Conservation (phyloP, 495 filamentous ascomycete species). For the Evansstolkia leycettana region DNA sequence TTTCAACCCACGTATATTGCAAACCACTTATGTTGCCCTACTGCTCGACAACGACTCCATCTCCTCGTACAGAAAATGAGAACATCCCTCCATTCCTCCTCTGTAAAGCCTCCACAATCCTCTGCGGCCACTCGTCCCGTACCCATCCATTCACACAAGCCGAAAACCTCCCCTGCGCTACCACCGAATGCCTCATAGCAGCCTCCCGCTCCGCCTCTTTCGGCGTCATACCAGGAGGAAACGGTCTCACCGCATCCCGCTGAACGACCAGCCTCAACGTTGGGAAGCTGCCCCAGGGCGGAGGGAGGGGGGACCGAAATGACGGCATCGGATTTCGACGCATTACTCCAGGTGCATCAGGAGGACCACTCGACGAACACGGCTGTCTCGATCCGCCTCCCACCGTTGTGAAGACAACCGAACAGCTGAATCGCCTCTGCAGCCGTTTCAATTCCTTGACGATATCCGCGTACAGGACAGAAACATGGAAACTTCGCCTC, state of each 20-base stretch:
- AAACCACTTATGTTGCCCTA: too few relatives aligned
- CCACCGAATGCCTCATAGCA: slow-evolving; percentile 25
- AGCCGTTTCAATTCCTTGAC: slow-evolving; percentile 22
- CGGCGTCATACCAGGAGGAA: slow-evolving; percentile 40
- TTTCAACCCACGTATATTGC: too few relatives aligned
- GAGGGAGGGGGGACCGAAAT: slow-evolving; percentile 29
- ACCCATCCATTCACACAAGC: slow-evolving; percentile 36
- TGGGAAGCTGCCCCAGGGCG: slow-evolving; percentile 35
- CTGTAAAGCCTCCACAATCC: slow-evolving; percentile 20
- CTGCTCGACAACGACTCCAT: not conserved
- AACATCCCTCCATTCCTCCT: slow-evolving; percentile 20
- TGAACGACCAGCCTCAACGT: slow-evolving; percentile 34
- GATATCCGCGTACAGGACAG: slow-evolving; percentile 23
- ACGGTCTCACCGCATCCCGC: slow-evolving; percentile 33
- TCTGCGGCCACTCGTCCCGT: slow-evolving; percentile 29
- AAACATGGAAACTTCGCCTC: slow-evolving; percentile 20
- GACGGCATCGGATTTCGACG: slow-evolving; percentile 6
- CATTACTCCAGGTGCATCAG: too few relatives aligned
- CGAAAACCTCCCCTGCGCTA: slow-evolving; percentile 27
- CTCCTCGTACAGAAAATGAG: slow-evolving; percentile 10
- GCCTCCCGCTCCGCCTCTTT: slow-evolving; percentile 44
- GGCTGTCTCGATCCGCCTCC: slow-evolving; percentile 12
- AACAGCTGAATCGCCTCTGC: slow-evolving; percentile 25
- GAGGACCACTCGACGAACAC: slow-evolving; percentile 11
- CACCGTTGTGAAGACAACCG: slow-evolving; percentile 26